Base-by-base conservation (phyloP, 495 filamentous ascomycete genomes). In the Oidiodendron maius region DNA sequence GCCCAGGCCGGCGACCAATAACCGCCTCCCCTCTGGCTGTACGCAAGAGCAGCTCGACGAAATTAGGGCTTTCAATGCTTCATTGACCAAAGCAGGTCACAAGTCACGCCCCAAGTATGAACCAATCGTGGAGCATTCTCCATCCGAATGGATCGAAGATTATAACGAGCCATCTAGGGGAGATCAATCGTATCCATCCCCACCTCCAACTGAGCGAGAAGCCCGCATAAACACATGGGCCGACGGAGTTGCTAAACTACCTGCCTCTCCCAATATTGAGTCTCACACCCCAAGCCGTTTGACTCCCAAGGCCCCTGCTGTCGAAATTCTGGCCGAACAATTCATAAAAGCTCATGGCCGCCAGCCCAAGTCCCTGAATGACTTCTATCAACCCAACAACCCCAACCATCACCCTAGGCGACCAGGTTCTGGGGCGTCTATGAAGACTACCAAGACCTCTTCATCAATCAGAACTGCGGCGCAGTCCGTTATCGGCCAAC, bases 21-120 rank as follows among this genome's bases (percentile, higher is more conserved):
- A 46, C 5, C 42, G 51, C 15, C 36, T 59, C 11, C 48, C 56
- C n/a, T 36, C 34, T 16, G 48, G 48, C 11, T 52, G 47, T 20
- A 51, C 56, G 17, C 44, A 55, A 48, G 52, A 45, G 43, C 52
- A 55, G 48, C 24, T 59, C 26, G 56, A 59, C 23, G 56, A 59
- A 23, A 23, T 52, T 9, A 55, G 48, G 30, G 37, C 36, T 2
- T 55, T 59, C 40, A 55, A 59, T 39, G 42, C 52, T 15, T 17
- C 34, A 8, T 46, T 55, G 40, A 55, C 56, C 11, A 58, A 54
- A 35, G 55, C 51, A 12, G 55, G 55, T 3, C 15, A 54, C 10
- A 58, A 58, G 18, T 44, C 44, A 9, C 40, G 38, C 15, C 46
- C 50, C 3, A 48, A 50, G 16, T 48, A 50, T 16, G 35, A 40